A percentile compares a stretch with the other conserved stretches of the same genome.
Evolutionary conservation across 306 rosid genomes (phyloP).

Genomic region (Medicago arabica): DNA sequence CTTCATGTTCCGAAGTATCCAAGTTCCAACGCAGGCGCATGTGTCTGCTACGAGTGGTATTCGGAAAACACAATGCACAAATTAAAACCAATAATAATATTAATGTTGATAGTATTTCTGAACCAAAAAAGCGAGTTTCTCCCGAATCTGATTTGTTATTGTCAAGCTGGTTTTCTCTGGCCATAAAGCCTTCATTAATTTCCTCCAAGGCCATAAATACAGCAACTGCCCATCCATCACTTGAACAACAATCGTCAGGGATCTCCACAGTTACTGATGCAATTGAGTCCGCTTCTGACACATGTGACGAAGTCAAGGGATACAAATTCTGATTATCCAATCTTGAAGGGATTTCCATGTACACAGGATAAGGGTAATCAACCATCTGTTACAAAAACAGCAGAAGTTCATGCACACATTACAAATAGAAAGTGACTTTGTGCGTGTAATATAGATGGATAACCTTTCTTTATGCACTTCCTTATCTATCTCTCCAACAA

Average conservation of each 20-base stretch:
- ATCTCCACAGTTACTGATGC: constrained; percentile 17
- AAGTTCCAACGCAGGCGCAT: constrained; percentile 16
- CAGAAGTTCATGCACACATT: background rate
- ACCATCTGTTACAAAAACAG: background rate
- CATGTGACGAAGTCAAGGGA: constrained; percentile 7
- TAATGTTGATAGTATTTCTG: background rate
- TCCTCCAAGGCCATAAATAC: constrained; percentile 11
- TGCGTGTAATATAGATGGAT: background rate
- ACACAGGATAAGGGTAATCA: background rate
- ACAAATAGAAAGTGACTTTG: background rate
- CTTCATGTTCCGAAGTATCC: background rate
- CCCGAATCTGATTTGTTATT: too few relatives aligned
- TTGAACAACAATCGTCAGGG: background rate
- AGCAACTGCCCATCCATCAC: background rate
- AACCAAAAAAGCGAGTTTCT: too few relatives aligned
- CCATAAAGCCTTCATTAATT: background rate
- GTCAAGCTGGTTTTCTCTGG: too few relatives aligned
- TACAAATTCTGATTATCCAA: background rate
- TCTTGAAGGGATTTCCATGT: too few relatives aligned
- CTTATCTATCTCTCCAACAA: too few relatives aligned
- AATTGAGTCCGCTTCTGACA: background rate
- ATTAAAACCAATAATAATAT: background rate
- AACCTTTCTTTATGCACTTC: background rate
- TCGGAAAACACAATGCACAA: background rate
- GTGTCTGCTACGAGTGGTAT: background rate